A percentile compares a stretch with the other conserved stretches of the same genome.
phyloP scores from a whole-genome alignment of 2,329 filamentous ascomycete species.

The Colletotrichum sublineola region DNA sequence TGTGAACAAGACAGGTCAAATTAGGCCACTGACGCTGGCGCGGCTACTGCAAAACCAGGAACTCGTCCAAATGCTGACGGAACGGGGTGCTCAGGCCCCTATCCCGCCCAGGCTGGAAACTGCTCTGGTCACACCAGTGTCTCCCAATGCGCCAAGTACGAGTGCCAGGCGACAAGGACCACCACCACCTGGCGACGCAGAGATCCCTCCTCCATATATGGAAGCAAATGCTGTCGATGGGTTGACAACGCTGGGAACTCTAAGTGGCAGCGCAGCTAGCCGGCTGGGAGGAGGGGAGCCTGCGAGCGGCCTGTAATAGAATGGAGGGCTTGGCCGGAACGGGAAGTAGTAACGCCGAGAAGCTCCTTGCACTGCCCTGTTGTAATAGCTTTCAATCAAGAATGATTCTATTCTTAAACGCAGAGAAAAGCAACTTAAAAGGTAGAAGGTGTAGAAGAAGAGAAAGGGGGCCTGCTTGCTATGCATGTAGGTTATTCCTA shows the following conservation, averaged over 20 bases:
- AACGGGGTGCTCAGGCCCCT: constrained; percentile 32
- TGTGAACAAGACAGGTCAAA: constrained; percentile 37
- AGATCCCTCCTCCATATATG: constrained; percentile 18
- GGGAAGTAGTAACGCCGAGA: no score
- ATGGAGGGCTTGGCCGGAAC: no score
- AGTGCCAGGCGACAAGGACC: neutral
- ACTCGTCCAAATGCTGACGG: constrained; percentile 28
- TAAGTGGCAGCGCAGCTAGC: no score
- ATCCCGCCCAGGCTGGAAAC: neutral
- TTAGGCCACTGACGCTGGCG: constrained; percentile 35
- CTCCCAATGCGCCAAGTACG: neutral
- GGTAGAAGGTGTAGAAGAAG: no score
- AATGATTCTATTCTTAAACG: no score
- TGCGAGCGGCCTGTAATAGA: no score
- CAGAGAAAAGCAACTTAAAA: no score
- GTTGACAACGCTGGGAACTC: neutral
- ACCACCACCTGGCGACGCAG: neutral
- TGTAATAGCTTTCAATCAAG: no score
- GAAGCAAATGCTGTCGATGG: neutral
- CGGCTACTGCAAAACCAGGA: constrained; percentile 27
- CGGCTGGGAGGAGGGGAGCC: no score
- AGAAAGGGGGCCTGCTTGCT: no score
- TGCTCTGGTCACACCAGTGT: constrained; percentile 6
- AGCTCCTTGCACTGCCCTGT: no score
- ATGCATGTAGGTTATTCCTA: no score